Base-by-base conservation (phyloP, 768 basidiomycete species). In the Leccinum truebloodii region DNA sequence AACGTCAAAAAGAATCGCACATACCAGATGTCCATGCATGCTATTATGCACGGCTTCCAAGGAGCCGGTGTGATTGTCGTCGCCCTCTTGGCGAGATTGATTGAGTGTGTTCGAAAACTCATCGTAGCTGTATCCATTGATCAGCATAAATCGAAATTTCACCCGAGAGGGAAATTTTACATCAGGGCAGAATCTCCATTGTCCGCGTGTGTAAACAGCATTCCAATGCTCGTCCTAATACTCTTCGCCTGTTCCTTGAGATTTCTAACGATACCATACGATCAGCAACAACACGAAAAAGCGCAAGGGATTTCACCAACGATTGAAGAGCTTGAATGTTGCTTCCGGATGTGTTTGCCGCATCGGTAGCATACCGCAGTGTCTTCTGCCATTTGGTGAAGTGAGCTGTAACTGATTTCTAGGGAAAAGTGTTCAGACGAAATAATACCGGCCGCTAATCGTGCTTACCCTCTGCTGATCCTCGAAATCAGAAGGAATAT, bases 51-150 rank as follows among this genome's bases (percentile, higher is more conserved):
- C 59, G 3, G 52, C 55, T 49, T 72, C 71, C 20, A 73, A 50
- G 24, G 70, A 67, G 6, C 65, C 70, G 1, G 24, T 49, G 54
- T 58, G 59, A 35, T 35, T 28, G n/a, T 59, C 57, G 39, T 61
- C 60, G 6, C 52, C 60, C 0, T 60, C 59, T 34, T 64, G 54
- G 3, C 61, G 60, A 32, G 71, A 71, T 26, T 69, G 59, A 14
- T 65, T 60, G 3, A n/a, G 57, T 1, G 61, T 61, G 60, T 72
- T 72, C n/a, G 71, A 73, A 51, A 71, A 73, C 14, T 69, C 63
- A 20, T 73, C 70, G 54, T 71, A 72, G 39, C 71, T 72, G 20
- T 14, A 44, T 28, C n/a, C 16, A 52, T 62, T 1, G 8, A 35
- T 59, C 22, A 65, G 37, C 30, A 35, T 12, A 12, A 10, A 30